Percentiles rank a stretch among this genome's conserved stretches.
Evolutionary conservation across 1,284 basidiomycete species (phyloP).

Genomic region (Cutaneotrichosporon sp.): DNA sequence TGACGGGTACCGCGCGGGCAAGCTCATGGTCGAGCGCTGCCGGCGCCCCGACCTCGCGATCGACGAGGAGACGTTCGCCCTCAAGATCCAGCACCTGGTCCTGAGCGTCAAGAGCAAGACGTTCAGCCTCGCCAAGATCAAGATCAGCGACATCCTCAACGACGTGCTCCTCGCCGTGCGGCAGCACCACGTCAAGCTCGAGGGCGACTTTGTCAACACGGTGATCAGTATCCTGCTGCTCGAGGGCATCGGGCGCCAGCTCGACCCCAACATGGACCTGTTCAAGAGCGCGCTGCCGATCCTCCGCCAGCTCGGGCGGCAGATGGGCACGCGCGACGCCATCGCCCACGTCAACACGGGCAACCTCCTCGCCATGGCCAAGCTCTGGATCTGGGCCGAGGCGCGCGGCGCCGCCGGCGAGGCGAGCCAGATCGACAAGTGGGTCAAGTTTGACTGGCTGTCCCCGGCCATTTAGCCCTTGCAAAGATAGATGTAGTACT

Average conservation of each 20-base stretch:
- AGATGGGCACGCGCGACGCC: slow-evolving; percentile 75
- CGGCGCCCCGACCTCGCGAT: slow-evolving; percentile 87
- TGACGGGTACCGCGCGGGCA: slow-evolving; percentile 91
- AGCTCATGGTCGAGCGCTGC: slow-evolving; percentile 95
- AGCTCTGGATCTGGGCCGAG: slow-evolving; percentile 92
- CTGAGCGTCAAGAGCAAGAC: slow-evolving; percentile 93
- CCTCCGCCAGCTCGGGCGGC: slow-evolving; percentile 78
- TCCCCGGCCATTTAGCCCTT: slow-evolving; percentile 11
- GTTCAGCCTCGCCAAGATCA: slow-evolving; percentile 92
- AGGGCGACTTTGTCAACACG: slow-evolving; percentile 98
- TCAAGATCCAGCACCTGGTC: slow-evolving; percentile 96
- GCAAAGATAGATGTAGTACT: not conserved
- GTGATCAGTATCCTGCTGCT: slow-evolving; percentile 90
- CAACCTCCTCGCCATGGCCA: slow-evolving; percentile 78
- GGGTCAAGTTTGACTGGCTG: slow-evolving; percentile 37
- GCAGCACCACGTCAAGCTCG: slow-evolving; percentile 96
- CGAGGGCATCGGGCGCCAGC: slow-evolving; percentile 92
- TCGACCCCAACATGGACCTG: slow-evolving; percentile 89
- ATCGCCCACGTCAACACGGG: slow-evolving; percentile 66
- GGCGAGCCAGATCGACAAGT: slow-evolving; percentile 69
- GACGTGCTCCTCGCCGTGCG: slow-evolving; percentile 87
- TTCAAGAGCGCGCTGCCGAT: slow-evolving; percentile 93
- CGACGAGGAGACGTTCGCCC: slow-evolving; percentile 90
- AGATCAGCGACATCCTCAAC: slow-evolving; percentile 88
- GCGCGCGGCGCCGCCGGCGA: slow-evolving; percentile 79